Percentiles rank a stretch among this genome's conserved stretches.
These are phyloP conservation scores for Penicillium sp. DNA, from an alignment of 2,329 filamentous ascomycete genomes.

Conservation along the genomic window DNA sequence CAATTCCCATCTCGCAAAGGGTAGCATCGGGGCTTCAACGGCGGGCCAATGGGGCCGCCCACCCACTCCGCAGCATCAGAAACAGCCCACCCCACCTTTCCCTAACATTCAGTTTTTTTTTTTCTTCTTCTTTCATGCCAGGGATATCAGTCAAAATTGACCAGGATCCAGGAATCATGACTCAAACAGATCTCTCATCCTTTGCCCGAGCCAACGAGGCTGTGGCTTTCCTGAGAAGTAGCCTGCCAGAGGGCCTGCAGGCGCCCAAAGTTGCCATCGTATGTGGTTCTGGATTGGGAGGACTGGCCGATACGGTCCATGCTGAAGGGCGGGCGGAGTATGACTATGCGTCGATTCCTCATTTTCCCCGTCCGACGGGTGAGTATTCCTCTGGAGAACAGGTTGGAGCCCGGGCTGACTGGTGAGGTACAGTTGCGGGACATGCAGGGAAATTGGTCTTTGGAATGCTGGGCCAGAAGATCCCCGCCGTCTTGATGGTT, in stretches of 20 bases:
- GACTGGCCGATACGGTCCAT: conserved; percentile 59
- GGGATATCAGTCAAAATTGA: not conserved
- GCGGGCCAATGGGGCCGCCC: conserved; percentile 10
- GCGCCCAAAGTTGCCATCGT: conserved; percentile 62
- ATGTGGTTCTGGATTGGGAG: conserved; percentile 65
- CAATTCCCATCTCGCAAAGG: not conserved
- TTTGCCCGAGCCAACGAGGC: conserved; percentile 50
- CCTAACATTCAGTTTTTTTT: not conserved
- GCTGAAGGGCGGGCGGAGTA: conserved; percentile 53
- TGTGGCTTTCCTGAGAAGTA: conserved; percentile 50
- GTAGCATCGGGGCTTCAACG: not conserved
- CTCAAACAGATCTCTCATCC: conserved; percentile 18
- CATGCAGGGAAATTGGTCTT: conserved; percentile 68
- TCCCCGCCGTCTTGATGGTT: conserved; percentile 63
- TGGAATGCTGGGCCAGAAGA: conserved; percentile 57
- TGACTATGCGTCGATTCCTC: conserved; percentile 60
- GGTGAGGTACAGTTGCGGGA: conserved; percentile 49
- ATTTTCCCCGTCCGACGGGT: conserved; percentile 65
- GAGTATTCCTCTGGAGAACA: conserved; percentile 10
- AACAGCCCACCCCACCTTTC: conserved; percentile 7
- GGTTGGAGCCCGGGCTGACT: conserved; percentile 12
- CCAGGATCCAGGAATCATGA: conserved; percentile 11
- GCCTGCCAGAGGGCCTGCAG: conserved; percentile 53
- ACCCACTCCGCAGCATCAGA: conserved; percentile 17
- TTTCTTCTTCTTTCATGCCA: not conserved